These are phyloP conservation scores for Pyricularia sp. DNA, from an alignment of 2,329 filamentous ascomycete species.

Conservation along the genomic window DNA sequence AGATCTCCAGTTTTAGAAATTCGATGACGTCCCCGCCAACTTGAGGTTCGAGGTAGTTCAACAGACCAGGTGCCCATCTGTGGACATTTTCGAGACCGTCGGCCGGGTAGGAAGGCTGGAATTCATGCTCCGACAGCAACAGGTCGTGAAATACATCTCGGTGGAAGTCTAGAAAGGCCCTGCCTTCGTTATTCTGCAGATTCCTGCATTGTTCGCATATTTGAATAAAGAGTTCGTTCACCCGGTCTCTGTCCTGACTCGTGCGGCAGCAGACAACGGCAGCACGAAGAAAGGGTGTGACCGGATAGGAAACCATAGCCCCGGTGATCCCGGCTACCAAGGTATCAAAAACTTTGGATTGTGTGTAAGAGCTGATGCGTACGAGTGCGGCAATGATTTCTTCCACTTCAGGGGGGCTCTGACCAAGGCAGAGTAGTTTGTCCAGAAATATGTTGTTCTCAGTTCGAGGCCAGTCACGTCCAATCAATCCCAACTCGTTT, in stretches of 20 bases:
- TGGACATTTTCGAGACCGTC: constrained; percentile 22
- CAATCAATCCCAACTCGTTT: constrained; percentile 10
- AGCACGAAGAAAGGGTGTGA: constrained; percentile 49
- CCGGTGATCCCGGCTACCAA: constrained; percentile 45
- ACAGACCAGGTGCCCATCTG: constrained; percentile 40
- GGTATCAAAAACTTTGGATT: constrained; percentile 40
- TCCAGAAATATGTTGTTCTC: constrained; percentile 47
- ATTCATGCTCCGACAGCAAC: not conserved
- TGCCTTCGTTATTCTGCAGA: constrained; percentile 38
- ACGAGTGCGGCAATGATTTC: constrained; percentile 50
- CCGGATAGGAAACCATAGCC: constrained; percentile 33
- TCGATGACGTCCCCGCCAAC: constrained; percentile 31
- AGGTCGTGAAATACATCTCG: constrained; percentile 21
- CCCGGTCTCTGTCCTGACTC: constrained; percentile 23
- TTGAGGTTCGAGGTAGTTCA: constrained; percentile 34
- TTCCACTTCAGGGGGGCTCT: constrained; percentile 41
- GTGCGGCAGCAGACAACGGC: constrained; percentile 37
- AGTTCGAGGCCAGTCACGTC: constrained; percentile 14
- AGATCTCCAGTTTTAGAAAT: constrained; percentile 34
- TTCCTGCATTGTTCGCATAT: constrained; percentile 31
- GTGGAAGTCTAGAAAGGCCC: constrained; percentile 37
- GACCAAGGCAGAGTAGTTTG: constrained; percentile 55
- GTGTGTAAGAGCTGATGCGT: constrained; percentile 38
- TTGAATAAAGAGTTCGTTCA: constrained; percentile 31
- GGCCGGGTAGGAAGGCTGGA: not conserved